A percentile compares a stretch with the other conserved stretches of the same genome.
Evolutionary conservation across 805 yeast species (phyloP).

Genomic region (Zygotorulaspora danielsina): DNA sequence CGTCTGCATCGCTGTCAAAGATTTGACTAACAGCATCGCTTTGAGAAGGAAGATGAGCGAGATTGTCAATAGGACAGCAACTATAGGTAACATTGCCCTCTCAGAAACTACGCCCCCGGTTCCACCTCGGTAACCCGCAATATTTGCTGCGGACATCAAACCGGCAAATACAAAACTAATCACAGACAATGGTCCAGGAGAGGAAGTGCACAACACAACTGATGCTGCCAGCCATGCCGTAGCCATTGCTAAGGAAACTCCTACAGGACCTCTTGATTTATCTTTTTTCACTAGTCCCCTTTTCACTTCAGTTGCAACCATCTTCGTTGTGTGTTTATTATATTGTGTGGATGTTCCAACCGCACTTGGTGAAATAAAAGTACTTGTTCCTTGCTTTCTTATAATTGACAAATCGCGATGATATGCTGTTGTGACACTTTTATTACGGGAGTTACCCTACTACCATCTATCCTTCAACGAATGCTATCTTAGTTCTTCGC

Average conservation of each 20-base stretch:
- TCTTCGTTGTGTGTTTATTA: no score
- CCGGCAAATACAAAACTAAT: not conserved
- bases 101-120: not conserved
- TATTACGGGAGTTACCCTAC: no score
- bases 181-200: not conserved
- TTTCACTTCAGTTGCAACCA: not conserved
- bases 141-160: not conserved
- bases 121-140: not conserved
- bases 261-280: not conserved
- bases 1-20: not conserved
- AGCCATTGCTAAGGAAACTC: not conserved
- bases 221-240: not conserved
- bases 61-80: not conserved
- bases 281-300: not conserved
- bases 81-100: not conserved
- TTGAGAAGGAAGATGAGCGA: not conserved
- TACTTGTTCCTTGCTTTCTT: no score
- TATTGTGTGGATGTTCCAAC: no score
- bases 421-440: no score
- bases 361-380: no score
- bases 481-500: no score
- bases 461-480: no score
- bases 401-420: no score
- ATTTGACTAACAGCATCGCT: not conserved
- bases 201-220: not conserved